phyloP scores from a whole-genome alignment of 306 rosid genomes.

The Cicer yamashitae region DNA sequence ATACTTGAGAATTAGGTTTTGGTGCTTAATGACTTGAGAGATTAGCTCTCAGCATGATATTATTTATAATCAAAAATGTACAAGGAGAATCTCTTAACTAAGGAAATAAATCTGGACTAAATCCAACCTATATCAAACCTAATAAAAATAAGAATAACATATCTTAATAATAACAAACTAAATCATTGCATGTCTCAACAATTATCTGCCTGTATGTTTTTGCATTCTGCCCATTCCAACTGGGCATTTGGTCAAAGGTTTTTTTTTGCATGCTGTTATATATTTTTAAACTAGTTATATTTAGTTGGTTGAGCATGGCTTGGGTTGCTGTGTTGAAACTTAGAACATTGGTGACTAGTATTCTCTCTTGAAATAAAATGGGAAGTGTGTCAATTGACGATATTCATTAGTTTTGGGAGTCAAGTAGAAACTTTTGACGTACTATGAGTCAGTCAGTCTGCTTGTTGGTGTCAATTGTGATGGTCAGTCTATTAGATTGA shows the following conservation, averaged over 20 bases:
- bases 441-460: neutral
- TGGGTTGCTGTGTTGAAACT: constrained; percentile 27
- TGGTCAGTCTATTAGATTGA: constrained; percentile 35
- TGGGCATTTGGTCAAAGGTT: constrained; percentile 8
- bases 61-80: no score
- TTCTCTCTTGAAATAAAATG: constrained; percentile 15
- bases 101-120: no score
- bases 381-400: neutral
- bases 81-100: no score
- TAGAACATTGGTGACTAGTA: constrained; percentile 8
- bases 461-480: constrained; percentile 4
- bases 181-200: no score
- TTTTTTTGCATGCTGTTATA: neutral
- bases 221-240: neutral
- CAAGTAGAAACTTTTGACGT: constrained; percentile 22
- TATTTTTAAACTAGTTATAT: neutral
- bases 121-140: no score
- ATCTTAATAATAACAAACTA: no score
- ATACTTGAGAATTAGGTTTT: no score
- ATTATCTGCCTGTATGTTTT: constrained; percentile 1
- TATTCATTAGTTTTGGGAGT: constrained; percentile 11
- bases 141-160: no score
- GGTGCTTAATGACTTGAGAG: no score
- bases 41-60: no score
- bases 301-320: constrained; percentile 25